Base-by-base conservation (phyloP, 805 yeast species). In the Candida insectorum region DNA sequence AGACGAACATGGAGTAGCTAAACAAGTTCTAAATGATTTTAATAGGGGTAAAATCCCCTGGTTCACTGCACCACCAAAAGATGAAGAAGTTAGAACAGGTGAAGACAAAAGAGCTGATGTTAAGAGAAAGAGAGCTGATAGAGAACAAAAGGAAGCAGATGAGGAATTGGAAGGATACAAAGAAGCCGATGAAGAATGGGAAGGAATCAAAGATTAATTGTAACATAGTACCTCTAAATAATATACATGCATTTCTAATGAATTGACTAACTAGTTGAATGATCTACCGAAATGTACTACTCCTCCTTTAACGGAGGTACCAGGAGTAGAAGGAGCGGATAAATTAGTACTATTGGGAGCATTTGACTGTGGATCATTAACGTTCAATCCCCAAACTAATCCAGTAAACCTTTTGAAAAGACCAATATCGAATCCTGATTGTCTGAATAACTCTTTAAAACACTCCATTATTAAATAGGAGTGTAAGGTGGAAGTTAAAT, bases 41-140 rank as follows among this genome's bases (percentile, higher is more conserved):
- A 91, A 88, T 63, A 77, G 98, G 62, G 98, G 98, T 41, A 86
- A 87, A 53, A 91, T 91, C 35, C 98, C 98, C 16, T 91, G 98
- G 98, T 91, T 91, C 57, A 86, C 86, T 20, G 79, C 93, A 17
- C 98, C 98, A 18, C 97, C 97, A 26, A 75, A 80, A 46, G 85
- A 77, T 42, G 73, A 65, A 16, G 80, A 73, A 34, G 75, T 59
- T 16, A 69, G 74, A 56, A 68, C 69, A 18, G 85, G 79, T 27
- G 80, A 65, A 37, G 81, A 72, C 49, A 72, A 71, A 52, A 72
- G 71, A 56, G 76, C 75, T 2, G 63, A 62, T 28, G 63, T 66
- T 45, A 75, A 73, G 58, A 64, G 77, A 49, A 71, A 69, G 60
- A 62, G 79, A 45, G 72, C 69, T 11, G 77, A 73, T 43, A 61